Evolutionary conservation across 2,329 filamentous ascomycete genomes (phyloP), one percentile per base, ranked within the genome.

Genomic region (Ambrosiella beaveri): DNA sequence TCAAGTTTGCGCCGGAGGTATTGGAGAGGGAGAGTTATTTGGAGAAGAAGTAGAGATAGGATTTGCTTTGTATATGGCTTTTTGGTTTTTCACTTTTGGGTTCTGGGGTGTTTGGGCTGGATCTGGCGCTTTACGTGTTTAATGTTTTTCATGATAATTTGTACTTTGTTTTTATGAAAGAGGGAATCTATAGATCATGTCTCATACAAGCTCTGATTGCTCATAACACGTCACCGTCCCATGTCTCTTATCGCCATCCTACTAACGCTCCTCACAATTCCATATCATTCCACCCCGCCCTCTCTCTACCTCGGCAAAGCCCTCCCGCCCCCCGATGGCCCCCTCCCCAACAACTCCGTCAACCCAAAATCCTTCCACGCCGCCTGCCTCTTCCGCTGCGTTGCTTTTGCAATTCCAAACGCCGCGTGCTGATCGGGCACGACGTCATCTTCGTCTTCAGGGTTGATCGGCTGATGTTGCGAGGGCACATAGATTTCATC

Each of bases 1-100:
- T 98, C 66, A 89, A 91, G 71, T 98, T 98, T 68, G 83, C 87
- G 63, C 77, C 82, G n/a, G 86, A 88, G 69, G 91, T 97, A 47
- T 74, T 97, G 69, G 91, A 97, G 74, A 76, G 93, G 68, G 93
- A 98, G 75, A 84, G 84, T 61, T 86, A 88, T 65, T 69, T 95
- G 64, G 84, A 81, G 60, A 81, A 84, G 71, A 71, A 66, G 57
- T 75, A 62, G 57, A 36, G 15, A 17, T 27, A 37, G 54, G 56
- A 7, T 27, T 49, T 19, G 50, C 13, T 27, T 51, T 27, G 17
- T 35, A 35, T 27, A 12, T 41, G 17, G 17, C 40, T 40, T 17
- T 35, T 47, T 35, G n/a, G 27, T 56, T 39, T 57, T 57, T 56
- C 40, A 38, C 50, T 36, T 40, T 54, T 19, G n/a, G 12, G 38